Evolutionary conservation across 2,329 filamentous ascomycete species (phyloP), one percentile per base, ranked within the genome.

Genomic region (Talaromyces sp.): DNA sequence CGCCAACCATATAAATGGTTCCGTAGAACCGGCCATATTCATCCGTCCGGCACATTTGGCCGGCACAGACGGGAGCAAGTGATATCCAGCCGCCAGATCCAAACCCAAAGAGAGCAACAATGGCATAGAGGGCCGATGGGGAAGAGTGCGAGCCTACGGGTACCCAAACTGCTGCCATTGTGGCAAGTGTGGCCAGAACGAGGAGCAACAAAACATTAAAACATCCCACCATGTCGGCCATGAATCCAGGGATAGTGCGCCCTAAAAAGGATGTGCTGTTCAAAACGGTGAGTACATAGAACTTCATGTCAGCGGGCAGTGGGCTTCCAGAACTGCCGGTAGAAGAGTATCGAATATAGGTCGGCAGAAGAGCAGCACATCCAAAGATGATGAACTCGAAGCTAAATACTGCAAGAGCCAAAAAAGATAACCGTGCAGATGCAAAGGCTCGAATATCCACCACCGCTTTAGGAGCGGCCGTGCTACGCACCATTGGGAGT

Each of bases 351-450:
- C 71, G 71, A 27, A 72, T 67, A 63, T 82, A 82, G 0, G 79
- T 81, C 0, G 81, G 81, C 1, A 83, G 67, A 7, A 82, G 72
- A 1, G 78, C 78, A 0, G 78, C 75, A n/a, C 78, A 75, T 12
- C 79, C 79, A 50, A 82, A 83, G 14, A 82, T 74, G 42, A 79
- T 78, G 56, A 82, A 79, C 54, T 83, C 81, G 23, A 83, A 76
- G 1, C 76, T 71, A 61, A 82, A 81, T 8, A 82, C 72, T 0
- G 75, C 75, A 4, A 74, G 66, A 0, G 78, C 75, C 3, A 82
- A 68, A 36, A 82, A 76, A 1, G 70, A 73, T 30, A 82, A 77
- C 0, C 78, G 73, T 2, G 73, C 70, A 3, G 77, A 76, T 2
- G 67, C 68, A 61, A 82, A 81, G 0, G 79, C 75, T 0, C 65